Evolutionary conservation across 768 basidiomycete genomes (phyloP).

Genomic region (Pulveroboletus ravenelii): DNA sequence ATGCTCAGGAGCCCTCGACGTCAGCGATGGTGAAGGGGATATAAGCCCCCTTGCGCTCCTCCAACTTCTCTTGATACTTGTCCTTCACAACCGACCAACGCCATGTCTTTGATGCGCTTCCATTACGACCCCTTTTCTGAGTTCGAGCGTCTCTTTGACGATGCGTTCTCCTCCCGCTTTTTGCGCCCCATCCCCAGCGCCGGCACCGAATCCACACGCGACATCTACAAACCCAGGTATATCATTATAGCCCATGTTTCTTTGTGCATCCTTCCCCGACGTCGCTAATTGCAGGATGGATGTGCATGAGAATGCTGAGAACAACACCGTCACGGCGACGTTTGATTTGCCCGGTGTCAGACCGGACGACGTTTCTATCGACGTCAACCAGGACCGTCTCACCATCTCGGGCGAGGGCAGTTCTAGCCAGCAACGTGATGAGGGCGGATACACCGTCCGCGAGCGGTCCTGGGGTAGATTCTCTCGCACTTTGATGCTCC

Average conservation of each 20-base stretch:
- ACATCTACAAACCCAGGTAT: slow-evolving; percentile 32
- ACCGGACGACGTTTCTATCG: slow-evolving; percentile 48
- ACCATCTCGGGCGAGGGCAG: slow-evolving; percentile 48
- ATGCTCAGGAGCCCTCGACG: too few species aligned
- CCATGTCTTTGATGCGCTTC: slow-evolving; percentile 25
- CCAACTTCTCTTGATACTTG: too few species aligned
- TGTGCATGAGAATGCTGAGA: slow-evolving; percentile 44
- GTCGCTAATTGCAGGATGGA: slow-evolving; percentile 43
- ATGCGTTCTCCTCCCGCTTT: slow-evolving; percentile 30
- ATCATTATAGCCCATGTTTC: background rate
- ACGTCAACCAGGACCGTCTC: slow-evolving; percentile 46
- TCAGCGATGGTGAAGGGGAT: too few species aligned
- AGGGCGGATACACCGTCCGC: slow-evolving; percentile 32
- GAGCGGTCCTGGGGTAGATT: slow-evolving; percentile 49
- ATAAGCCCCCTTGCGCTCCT: too few species aligned
- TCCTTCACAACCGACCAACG: background rate
- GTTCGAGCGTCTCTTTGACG: slow-evolving; percentile 42
- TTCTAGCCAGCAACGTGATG: slow-evolving; percentile 30
- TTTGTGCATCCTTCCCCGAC: background rate
- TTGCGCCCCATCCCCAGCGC: slow-evolving; percentile 9
- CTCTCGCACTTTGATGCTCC: slow-evolving; percentile 44
- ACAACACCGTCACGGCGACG: slow-evolving; percentile 46
- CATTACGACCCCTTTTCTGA: slow-evolving; percentile 39
- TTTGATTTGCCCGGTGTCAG: slow-evolving; percentile 57
- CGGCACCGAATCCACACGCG: slow-evolving; percentile 7